Percentiles rank a stretch among this genome's conserved stretches.
Conservation (phyloP, 2,329 filamentous ascomycete species). For the Aspergillus ochraceus region DNA sequence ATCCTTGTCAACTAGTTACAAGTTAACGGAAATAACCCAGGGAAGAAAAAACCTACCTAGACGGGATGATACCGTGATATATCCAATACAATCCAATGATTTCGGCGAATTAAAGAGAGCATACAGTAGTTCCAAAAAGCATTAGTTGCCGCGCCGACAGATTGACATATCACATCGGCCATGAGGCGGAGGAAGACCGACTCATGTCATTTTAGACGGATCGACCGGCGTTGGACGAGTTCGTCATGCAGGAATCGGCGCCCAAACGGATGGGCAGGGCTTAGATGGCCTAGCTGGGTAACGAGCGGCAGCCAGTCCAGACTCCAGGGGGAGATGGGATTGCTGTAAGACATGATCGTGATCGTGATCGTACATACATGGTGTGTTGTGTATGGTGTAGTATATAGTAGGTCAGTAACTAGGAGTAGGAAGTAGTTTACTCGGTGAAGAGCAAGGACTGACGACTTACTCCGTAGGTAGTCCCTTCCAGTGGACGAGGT, state of each 20-base stretch:
- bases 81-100: not conserved
- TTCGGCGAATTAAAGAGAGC: not conserved
- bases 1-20: not conserved
- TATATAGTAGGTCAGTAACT: no score
- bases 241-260: not conserved
- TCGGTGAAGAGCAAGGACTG: no score
- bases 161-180: not conserved
- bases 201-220: conserved; percentile 4
- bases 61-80: not conserved
- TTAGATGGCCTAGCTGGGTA: not conserved
- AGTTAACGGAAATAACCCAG: not conserved
- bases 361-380: no score
- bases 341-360: not conserved
- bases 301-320: not conserved
- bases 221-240: not conserved
- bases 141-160: not conserved
- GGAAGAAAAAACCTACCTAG: no score
- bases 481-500: not conserved
- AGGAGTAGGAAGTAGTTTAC: no score
- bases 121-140: not conserved
- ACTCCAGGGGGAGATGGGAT: not conserved
- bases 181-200: not conserved
- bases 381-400: no score
- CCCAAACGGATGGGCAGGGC: not conserved
- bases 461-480: no score